Base-by-base conservation (phyloP, 1,284 basidiomycete species). In the Agaricales sp. region DNA sequence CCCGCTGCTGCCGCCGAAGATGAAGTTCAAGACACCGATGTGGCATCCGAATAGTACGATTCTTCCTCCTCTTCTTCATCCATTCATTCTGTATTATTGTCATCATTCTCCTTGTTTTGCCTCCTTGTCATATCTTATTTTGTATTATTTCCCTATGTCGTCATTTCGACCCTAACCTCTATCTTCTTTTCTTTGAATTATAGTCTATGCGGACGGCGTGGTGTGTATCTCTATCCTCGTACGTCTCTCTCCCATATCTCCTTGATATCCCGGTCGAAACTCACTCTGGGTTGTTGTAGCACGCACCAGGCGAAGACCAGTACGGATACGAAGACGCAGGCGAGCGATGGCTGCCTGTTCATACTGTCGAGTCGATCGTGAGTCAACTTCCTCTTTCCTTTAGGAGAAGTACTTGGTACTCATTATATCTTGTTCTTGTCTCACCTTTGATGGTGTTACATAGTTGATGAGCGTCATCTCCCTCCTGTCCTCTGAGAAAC, bases 291-390 rank as follows among this genome's bases (percentile, higher is more conserved):
- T 35, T 22, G 51, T 43, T 44, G 4, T 56, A 92, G 90, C 95
- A 99, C 62, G 82, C 91, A 30, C 96, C 96, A 1, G 95, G 93
- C 45, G 90, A 95, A 52, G 96, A 99, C 67, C 89, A 98, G 67
- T 99, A 91, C 63, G 96, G 96, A 4, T 98, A 94, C 61, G 96
- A 99, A 65, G 91, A 97, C 60, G 94, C 96, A 0, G 87, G 92
- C 47, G 96, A 99, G 71, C 71, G 96, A 53, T 99, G 96, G 96
- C 73, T 95, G 66, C 96, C 96, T 0, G 92, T 99, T 19, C 96
- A 99, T 63, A 90, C 88, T 0, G 87, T 97, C 43, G 94, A 98
- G 69, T 93, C 92, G 8, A 98, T 99, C 54, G 95, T 97, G 58
- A 66, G 93, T 75, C 23, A 50, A 24, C 23, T n/a, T 51, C 26